Base-by-base conservation (phyloP, 169 alveolate genomes). In the Eimeria acervulina region DNA sequence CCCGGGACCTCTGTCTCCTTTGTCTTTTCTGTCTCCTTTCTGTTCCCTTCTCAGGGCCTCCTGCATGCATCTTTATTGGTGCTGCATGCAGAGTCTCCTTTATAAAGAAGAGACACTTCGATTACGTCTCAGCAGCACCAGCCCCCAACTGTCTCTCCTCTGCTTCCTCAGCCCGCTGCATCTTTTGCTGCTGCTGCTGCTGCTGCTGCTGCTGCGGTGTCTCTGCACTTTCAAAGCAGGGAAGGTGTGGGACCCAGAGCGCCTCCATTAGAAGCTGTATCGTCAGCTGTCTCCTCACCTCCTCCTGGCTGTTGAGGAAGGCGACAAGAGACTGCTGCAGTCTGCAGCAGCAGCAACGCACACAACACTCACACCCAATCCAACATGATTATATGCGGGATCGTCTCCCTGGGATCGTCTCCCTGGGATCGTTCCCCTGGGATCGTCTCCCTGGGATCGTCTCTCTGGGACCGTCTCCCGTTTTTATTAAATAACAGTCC, bases 131-230 rank as follows among this genome's bases (percentile, higher is more conserved):
- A 7, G 55, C 55, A 47, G 55, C 55, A 61, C 17, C 31, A 5
- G 26, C 17, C 74, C 31, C 31, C 7, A 5, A 15, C 36, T 17
- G 74, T n/a, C 7, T n/a, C 74, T n/a, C 74, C 6, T 8, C 36
- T n/a, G 74, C 74, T 61, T 8, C 74, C 74, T 5, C 10, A 26
- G 36, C 63, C 89, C 26, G 89, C 89, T 40, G 89, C 89, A 15
- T 36, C 89, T 78, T n/a, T n/a, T n/a, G n/a, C n/a, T n/a, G n/a
- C 55, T 47, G 55, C 55, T 47, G 55, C 55, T 47, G 55, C 55
- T 47, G 55, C 55, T 47, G 55, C 55, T 47, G 55, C 55, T 47
- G 55, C 55, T 47, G 55, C 55, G 55, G 55, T 47, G 55, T 47
- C 28, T 21, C 76, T 63, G 36, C 76, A 63, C n/a, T n/a, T n/a